Conservation (phyloP, 1,139 yeast species). For the Yamadazyma aaseri region DNA sequence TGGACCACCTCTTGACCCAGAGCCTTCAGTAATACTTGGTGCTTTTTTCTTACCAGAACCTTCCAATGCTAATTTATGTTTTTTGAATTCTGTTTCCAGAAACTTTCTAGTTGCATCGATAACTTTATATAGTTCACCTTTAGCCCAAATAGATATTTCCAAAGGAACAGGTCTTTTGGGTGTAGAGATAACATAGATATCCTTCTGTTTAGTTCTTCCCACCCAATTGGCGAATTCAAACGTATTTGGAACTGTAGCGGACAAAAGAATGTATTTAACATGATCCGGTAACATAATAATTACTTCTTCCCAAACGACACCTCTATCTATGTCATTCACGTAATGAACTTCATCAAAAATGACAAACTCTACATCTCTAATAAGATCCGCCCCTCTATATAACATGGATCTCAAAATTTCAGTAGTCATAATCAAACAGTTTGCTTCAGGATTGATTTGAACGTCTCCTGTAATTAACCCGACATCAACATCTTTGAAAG, state of each 20-base stretch:
- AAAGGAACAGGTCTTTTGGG: conserved; percentile 95
- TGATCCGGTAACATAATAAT: conserved; percentile 95
- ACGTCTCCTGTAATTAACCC: conserved; percentile 98
- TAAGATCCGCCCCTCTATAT: conserved; percentile 92
- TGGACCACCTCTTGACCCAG: conserved; percentile 45
- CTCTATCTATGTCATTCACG: conserved; percentile 94
- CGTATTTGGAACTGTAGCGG: conserved; percentile 97
- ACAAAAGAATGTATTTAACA: conserved; percentile 80
- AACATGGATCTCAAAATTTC: conserved; percentile 94
- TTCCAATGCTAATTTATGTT: conserved; percentile 56
- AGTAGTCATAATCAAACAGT: conserved; percentile 96
- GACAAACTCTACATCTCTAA: conserved; percentile 96
- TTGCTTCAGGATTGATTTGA: conserved; percentile 95
- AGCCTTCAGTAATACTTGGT: conserved; percentile 38
- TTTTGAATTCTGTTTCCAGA: conserved; percentile 59
- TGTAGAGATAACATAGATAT: conserved; percentile 92
- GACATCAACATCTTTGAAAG: conserved; percentile 77
- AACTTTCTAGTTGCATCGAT: conserved; percentile 75
- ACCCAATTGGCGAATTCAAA: conserved; percentile 98
- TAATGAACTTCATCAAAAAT: conserved; percentile 98
- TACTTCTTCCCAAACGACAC: conserved; percentile 99
- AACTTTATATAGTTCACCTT: conserved; percentile 61
- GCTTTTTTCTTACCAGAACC: conserved; percentile 33
- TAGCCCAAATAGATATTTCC: conserved; percentile 83
- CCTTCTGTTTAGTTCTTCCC: conserved; percentile 93